Evolutionary conservation across 2,329 filamentous ascomycete genomes (phyloP).

Genomic region (Curvularia sp.): DNA sequence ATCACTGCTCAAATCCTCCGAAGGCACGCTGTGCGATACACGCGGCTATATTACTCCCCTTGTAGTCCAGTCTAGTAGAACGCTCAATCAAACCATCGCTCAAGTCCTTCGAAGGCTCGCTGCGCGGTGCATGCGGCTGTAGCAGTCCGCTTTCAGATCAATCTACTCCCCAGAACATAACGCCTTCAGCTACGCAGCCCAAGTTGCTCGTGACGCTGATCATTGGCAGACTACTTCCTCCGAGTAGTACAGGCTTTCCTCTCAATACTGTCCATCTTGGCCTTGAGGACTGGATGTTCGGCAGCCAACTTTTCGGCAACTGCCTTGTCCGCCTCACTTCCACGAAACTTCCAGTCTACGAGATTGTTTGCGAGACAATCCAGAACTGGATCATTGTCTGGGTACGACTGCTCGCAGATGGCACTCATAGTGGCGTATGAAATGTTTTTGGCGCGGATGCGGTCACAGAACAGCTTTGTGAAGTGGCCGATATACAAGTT

Average conservation of each 20-base stretch:
- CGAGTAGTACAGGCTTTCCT: not conserved
- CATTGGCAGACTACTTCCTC: not conserved
- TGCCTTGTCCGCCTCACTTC: not conserved
- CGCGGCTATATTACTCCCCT: not conserved
- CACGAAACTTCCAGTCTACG: conserved; percentile 13
- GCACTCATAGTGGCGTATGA: conserved; percentile 26
- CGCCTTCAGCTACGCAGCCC: not conserved
- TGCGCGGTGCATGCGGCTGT: not conserved
- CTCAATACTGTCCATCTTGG: conserved; percentile 20
- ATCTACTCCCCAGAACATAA: not conserved
- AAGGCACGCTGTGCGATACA: not conserved
- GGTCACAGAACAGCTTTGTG: conserved; percentile 39
- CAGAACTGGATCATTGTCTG: conserved; percentile 36
- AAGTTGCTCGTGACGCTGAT: not conserved
- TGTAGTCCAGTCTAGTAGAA: not conserved
- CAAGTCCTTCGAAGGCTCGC: not conserved
- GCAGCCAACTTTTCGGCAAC: conserved; percentile 13
- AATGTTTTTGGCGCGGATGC: conserved; percentile 27
- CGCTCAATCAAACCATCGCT: not conserved
- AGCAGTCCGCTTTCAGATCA: not conserved
- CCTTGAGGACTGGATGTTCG: conserved; percentile 15
- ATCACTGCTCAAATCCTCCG: not conserved
- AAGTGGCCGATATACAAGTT: conserved; percentile 44
- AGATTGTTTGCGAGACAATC: conserved; percentile 41
- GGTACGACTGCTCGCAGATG: conserved; percentile 26